Conservation (phyloP, 192 early-diverging fungal genomes). For the Spinellus fusiger region DNA sequence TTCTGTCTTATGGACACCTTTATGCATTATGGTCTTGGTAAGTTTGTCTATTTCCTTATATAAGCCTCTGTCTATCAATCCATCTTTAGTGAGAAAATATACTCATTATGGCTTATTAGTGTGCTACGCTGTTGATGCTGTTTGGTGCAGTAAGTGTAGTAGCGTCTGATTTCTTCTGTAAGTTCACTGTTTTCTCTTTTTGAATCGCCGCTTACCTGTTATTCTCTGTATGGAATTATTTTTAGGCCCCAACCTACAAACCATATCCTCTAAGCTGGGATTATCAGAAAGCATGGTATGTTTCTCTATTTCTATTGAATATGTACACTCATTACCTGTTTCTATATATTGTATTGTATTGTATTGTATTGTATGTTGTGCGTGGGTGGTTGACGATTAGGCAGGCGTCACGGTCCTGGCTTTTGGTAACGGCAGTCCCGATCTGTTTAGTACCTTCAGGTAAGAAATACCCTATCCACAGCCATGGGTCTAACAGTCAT, state of each 20-base stretch:
- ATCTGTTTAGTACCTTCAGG: slow-evolving; percentile 79
- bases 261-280: slow-evolving; percentile 61
- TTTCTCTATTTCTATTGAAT: not conserved
- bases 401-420: slow-evolving; percentile 73
- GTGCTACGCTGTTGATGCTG: slow-evolving; percentile 14
- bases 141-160: slow-evolving; percentile 66
- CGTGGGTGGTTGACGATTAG: slow-evolving; percentile 17
- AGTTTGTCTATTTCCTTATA: slow-evolving; percentile 3
- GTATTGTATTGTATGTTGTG: slow-evolving; percentile 4
- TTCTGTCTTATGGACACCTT: slow-evolving; percentile 16
- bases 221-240: not conserved
- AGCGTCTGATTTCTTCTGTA: slow-evolving; percentile 74
- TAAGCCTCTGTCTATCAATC: not conserved
- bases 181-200: slow-evolving; percentile 12
- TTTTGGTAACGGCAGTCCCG: slow-evolving; percentile 87
- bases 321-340: no score
- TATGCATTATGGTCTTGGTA: slow-evolving; percentile 37
- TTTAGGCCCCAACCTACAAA: slow-evolving; percentile 70
- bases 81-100: slow-evolving; percentile 9
- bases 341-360: slow-evolving; percentile 1
- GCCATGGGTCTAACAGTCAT: slow-evolving; percentile 4
- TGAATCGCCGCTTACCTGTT: not conserved
- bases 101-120: slow-evolving; percentile 44
- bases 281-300: slow-evolving; percentile 76
- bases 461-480: not conserved